Base-by-base conservation (phyloP, 2,329 filamentous ascomycete species). In the Cladosporium sp. region DNA sequence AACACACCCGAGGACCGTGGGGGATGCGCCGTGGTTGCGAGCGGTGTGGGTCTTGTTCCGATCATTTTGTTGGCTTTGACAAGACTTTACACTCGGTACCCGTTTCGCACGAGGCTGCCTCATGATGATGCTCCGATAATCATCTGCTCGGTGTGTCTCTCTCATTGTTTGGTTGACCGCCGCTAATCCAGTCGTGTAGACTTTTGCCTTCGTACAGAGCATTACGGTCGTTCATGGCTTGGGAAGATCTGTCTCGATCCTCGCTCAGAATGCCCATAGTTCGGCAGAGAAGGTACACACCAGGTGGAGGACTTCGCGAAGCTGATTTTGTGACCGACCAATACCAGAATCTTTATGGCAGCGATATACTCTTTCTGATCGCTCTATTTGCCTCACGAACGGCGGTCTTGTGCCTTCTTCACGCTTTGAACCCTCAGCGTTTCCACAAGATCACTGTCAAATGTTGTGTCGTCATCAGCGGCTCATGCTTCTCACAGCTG, bases 31-130 rank as follows among this genome's bases (percentile, higher is more conserved):
- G 36, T 43, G 4, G 18, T 50, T 7, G 34, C 48, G 5, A 44
- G 40, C 17, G 22, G 40, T 15, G 32, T 38, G 19, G 48, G 40
- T 19, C 41, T 50, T 18, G 48, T 50, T 22, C 27, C 39, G 18
- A 39, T 44, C 20, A 9, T 44, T 19, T 32, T 50, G 17, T 39
- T 50, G 13, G 47, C 47, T 8, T 36, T 29, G 7, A 37, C 42
- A 6, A 24, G 47, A n/a, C 40, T 43, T 15, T 50, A 43, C 39
- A 43, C 30, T 20, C 41, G 47, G n/a, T 43, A 50, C 12, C 47
- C 39, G 12, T 43, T 22, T 19, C 38, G 41, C 24, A 30, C 29
- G 7, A 43, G 47, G 19, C 18, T 43, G 20, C 40, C 29, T 22
- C 29, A 20, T 4, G 40, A 43, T 39, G 40, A 43, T 43, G 4